A percentile compares a stretch with the other conserved stretches of the same genome.
phyloP scores from a whole-genome alignment of 495 filamentous ascomycete species.

The Hypoxylon crocopeplum region DNA sequence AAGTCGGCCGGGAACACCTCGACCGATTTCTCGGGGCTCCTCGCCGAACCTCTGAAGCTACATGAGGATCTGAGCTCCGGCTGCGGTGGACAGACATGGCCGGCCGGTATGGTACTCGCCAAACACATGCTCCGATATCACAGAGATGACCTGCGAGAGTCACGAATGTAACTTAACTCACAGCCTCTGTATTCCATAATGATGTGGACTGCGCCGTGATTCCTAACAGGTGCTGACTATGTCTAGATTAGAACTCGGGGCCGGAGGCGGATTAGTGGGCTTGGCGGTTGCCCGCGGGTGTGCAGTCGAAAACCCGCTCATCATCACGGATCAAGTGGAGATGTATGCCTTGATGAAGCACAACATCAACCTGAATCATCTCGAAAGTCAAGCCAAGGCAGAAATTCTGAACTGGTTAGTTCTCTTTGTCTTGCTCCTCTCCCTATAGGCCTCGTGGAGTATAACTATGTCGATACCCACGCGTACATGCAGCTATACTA shows the following conservation, averaged over 20 bases:
- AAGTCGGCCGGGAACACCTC: conserved; percentile 68
- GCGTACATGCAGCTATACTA: conserved; percentile 16
- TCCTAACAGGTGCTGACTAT: conserved; percentile 6
- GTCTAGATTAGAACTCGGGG: conserved; percentile 85
- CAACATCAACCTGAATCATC: conserved; percentile 80
- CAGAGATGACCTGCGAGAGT: conserved; percentile 61
- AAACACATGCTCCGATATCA: conserved; percentile 82
- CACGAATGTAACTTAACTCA: conserved; percentile 84
- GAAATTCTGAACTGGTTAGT: conserved; percentile 79
- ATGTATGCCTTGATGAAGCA: conserved; percentile 83
- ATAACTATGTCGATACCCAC: background rate
- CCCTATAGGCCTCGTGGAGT: background rate
- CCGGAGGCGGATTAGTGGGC: conserved; percentile 88
- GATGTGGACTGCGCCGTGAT: background rate
- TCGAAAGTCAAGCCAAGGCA: conserved; percentile 66
- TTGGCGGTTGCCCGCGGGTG: conserved; percentile 70
- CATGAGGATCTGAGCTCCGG: conserved; percentile 85
- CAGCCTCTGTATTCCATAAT: no score
- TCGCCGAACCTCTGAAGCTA: conserved; percentile 71
- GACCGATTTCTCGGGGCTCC: conserved; percentile 76
- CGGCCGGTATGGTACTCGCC: conserved; percentile 85
- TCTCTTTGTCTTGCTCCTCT: conserved; percentile 2
- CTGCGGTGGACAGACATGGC: conserved; percentile 94
- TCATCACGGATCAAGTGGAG: conserved; percentile 83
- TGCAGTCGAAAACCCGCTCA: conserved; percentile 57